These are phyloP conservation scores for Coemansia sp. DNA, from an alignment of 192 early-diverging fungal species.

Conservation along the genomic window DNA sequence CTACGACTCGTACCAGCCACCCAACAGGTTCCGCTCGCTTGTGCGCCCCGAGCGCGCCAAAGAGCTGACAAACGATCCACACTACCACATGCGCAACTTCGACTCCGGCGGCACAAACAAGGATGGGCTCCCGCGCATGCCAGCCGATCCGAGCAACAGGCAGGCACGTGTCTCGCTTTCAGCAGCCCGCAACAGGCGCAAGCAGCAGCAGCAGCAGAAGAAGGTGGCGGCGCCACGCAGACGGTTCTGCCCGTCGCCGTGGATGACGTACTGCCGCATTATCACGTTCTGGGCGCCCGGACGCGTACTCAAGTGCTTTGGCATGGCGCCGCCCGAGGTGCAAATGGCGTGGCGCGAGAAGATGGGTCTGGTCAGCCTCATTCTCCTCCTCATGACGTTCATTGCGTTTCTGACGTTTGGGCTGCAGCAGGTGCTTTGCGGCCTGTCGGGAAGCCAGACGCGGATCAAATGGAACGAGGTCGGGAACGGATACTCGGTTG, in stretches of 20 bases:
- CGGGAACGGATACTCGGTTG: conserved; percentile 57
- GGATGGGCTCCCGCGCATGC: conserved; percentile 18
- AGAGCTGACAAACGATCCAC: conserved; percentile 13
- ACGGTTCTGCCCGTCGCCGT: conserved; percentile 49
- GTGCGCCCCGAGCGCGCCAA: conserved; percentile 68
- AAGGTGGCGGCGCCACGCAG: conserved; percentile 11
- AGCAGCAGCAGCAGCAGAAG: conserved; percentile 30
- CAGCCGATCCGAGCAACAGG: conserved; percentile 16
- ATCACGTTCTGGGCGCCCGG: conserved; percentile 61
- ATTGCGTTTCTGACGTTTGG: conserved; percentile 90
- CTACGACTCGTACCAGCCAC: conserved; percentile 38
- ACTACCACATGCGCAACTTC: conserved; percentile 13
- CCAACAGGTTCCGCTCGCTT: conserved; percentile 64
- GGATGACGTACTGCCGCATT: conserved; percentile 58
- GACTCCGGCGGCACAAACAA: conserved; percentile 14
- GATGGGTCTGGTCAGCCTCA: conserved; percentile 81
- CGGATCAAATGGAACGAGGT: conserved; percentile 58
- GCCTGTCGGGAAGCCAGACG: conserved; percentile 45
- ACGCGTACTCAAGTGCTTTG: conserved; percentile 57
- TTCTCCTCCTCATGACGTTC: conserved; percentile 65
- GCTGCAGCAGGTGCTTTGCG: conserved; percentile 66
- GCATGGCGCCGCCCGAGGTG: conserved; percentile 59
- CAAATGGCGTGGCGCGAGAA: conserved; percentile 92
- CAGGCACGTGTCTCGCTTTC: conserved; percentile 27
- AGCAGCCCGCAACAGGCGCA: conserved; percentile 38